phyloP scores from a whole-genome alignment of 805 yeast genomes.

The Candida ascalaphidarum region DNA sequence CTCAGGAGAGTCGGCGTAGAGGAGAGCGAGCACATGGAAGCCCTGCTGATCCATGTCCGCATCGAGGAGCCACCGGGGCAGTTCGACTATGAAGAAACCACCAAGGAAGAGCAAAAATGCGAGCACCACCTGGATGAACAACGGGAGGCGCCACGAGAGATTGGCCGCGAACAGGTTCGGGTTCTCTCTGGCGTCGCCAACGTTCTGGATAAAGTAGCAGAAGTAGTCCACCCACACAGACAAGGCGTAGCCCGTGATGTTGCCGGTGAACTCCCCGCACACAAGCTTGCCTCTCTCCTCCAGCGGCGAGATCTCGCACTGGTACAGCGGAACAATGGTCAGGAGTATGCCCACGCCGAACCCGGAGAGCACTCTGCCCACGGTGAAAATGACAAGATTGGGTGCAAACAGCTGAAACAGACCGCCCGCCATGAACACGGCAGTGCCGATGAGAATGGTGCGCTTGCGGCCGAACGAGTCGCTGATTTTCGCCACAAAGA shows the following conservation, averaged over 20 bases:
- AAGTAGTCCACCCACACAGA: conserved; percentile 85
- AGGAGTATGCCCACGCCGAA: conserved; percentile 82
- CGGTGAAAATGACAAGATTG: conserved; percentile 47
- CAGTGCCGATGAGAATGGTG: conserved; percentile 10
- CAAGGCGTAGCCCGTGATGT: conserved; percentile 69
- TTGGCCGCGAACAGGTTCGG: conserved; percentile 30
- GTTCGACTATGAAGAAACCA: conserved; percentile 72
- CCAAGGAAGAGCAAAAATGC: conserved; percentile 66
- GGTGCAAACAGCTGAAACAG: conserved; percentile 28
- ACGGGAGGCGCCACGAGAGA: conserved; percentile 70
- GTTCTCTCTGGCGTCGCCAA: conserved; percentile 30
- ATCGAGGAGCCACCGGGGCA: conserved; percentile 82
- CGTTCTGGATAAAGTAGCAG: conserved; percentile 55
- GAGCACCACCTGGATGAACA: conserved; percentile 66
- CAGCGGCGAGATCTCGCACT: conserved; percentile 82
- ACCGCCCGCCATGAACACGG: conserved; percentile 9
- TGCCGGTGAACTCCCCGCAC: conserved; percentile 83
- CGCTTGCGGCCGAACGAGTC: conserved; percentile 11
- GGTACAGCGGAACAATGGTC: conserved; percentile 81
- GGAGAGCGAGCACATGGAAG: conserved; percentile 27
- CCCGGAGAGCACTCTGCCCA: conserved; percentile 74
- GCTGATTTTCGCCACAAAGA: conserved; percentile 8
- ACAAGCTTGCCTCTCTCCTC: conserved; percentile 80
- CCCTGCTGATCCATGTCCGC: conserved; percentile 63
- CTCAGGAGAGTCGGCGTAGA: conserved; percentile 23